A percentile compares a stretch with the other conserved stretches of the same genome.
phyloP scores from a whole-genome alignment of 2,329 filamentous ascomycete genomes.

The Stemphylium lycopersici region DNA sequence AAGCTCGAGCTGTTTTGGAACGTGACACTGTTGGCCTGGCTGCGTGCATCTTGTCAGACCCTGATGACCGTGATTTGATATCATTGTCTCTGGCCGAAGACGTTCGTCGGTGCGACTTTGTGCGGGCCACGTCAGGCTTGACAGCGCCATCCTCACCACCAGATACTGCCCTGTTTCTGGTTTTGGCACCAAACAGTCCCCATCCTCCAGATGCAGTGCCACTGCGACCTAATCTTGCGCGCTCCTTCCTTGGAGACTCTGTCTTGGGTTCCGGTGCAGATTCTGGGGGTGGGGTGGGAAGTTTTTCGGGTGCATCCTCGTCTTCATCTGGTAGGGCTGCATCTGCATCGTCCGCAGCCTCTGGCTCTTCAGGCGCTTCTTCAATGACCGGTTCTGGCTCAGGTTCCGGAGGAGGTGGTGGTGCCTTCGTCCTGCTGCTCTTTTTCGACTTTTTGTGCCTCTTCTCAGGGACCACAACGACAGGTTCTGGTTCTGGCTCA shows the following conservation, averaged over 20 bases:
- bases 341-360: constrained; percentile 27
- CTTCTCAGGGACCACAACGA: constrained; percentile 27
- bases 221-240: constrained; percentile 75
- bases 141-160: constrained; percentile 37
- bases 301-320: constrained; percentile 37
- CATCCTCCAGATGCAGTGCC: constrained; percentile 67
- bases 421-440: constrained; percentile 33
- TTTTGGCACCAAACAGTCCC: constrained; percentile 67
- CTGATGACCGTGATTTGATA: constrained; percentile 70
- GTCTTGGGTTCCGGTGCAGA: constrained; percentile 45
- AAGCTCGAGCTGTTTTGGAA: constrained; percentile 60
- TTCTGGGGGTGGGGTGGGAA: constrained; percentile 58
- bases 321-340: constrained; percentile 33
- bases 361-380: constrained; percentile 27
- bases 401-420: constrained; percentile 32
- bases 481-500: constrained; percentile 41
- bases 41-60: constrained; percentile 68
- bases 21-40: constrained; percentile 56
- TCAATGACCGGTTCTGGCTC: constrained; percentile 31
- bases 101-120: constrained; percentile 61
- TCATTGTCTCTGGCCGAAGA: constrained; percentile 62
- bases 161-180: constrained; percentile 47
- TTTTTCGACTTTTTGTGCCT: constrained; percentile 37
- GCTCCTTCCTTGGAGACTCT: constrained; percentile 71
- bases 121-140: constrained; percentile 56